phyloP scores from a whole-genome alignment of 345 rosid species.

The Eutrema yunnanense region DNA sequence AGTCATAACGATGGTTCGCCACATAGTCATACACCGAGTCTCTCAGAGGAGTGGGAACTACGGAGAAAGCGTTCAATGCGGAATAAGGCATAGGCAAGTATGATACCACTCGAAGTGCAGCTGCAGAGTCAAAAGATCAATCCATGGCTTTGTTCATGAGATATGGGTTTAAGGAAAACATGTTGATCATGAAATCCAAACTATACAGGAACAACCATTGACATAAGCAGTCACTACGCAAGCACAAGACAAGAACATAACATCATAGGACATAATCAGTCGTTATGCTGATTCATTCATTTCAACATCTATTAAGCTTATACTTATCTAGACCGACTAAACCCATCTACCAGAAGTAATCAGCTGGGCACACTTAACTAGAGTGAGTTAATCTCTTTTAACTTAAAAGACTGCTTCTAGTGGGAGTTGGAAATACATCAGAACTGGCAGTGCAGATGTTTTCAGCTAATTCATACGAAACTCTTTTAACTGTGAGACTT shows the following conservation, averaged over 20 bases:
- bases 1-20: slow-evolving; percentile 62
- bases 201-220: background rate
- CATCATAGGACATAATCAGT: background rate
- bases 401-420: too few relatives aligned
- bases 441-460: background rate
- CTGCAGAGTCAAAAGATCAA: slow-evolving; percentile 35
- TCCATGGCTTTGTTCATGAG: background rate
- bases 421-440: too few relatives aligned
- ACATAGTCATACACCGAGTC: slow-evolving; percentile 73
- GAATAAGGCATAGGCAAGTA: slow-evolving; percentile 79
- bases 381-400: too few relatives aligned
- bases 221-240: background rate
- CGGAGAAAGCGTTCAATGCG: slow-evolving; percentile 46
- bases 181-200: background rate
- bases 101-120: slow-evolving; percentile 71
- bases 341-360: background rate
- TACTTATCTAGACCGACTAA: background rate
- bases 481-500: background rate
- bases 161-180: background rate
- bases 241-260: background rate
- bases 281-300: background rate
- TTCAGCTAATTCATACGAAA: background rate
- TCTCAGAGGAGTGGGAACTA: slow-evolving; percentile 63
- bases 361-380: background rate
- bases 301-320: background rate